These are phyloP conservation scores for Phytopythium chamaehyphon DNA, from an alignment of 352 stramenopile species.

Conservation along the genomic window DNA sequence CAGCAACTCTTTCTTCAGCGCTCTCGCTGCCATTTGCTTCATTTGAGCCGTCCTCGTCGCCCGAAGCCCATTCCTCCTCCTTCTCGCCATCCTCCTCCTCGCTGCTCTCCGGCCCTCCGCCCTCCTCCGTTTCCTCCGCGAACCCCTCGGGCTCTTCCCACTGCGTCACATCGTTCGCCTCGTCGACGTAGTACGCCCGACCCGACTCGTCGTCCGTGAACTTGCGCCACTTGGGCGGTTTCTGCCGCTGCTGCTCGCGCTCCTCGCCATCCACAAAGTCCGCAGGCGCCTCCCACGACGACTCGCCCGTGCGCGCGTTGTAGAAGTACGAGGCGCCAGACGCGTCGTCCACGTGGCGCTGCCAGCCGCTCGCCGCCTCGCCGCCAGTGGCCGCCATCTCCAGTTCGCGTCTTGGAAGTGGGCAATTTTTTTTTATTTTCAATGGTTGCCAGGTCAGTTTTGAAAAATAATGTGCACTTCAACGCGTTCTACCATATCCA, in stretches of 20 bases:
- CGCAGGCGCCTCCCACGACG: slow-evolving; percentile 60
- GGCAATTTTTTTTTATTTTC: too few relatives aligned
- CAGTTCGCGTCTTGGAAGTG: too few relatives aligned
- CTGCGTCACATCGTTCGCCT: slow-evolving; percentile 59
- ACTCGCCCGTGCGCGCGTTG: slow-evolving; percentile 66
- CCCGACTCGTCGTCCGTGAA: slow-evolving; percentile 59
- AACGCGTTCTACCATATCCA: too few relatives aligned
- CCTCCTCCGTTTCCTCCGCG: slow-evolving; percentile 8
- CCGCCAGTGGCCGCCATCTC: neutral
- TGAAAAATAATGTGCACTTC: too few relatives aligned
- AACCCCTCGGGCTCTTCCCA: slow-evolving; percentile 70
- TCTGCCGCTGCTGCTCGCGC: slow-evolving; percentile 5
- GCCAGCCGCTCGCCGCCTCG: slow-evolving; percentile 34
- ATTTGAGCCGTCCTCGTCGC: slow-evolving; percentile 20
- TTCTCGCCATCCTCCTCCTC: slow-evolving; percentile 3
- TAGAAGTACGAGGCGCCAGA: slow-evolving; percentile 70
- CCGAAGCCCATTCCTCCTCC: slow-evolving; percentile 5
- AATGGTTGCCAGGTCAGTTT: too few relatives aligned
- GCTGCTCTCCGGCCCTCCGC: too few relatives aligned
- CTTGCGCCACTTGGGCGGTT: slow-evolving; percentile 47
- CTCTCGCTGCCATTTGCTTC: slow-evolving; percentile 10
- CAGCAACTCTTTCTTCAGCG: slow-evolving; percentile 1
- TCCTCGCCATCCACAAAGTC: slow-evolving; percentile 19
- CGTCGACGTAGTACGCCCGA: slow-evolving; percentile 71
- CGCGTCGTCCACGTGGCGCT: slow-evolving; percentile 66